These are phyloP conservation scores for Russula virescens DNA, from an alignment of 768 basidiomycete genomes.

Conservation along the genomic window DNA sequence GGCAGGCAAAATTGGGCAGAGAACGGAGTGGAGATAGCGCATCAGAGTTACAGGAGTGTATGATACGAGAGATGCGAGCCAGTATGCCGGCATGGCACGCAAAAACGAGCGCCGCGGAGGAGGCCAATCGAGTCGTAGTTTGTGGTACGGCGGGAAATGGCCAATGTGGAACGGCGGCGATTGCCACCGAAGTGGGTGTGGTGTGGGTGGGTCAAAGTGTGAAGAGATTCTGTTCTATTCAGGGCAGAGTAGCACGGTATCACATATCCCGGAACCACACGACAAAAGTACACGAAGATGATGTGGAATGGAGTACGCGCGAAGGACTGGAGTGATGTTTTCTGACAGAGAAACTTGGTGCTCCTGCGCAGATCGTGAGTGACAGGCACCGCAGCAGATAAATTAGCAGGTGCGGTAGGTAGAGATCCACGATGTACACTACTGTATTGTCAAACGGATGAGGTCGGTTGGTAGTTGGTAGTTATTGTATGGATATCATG, in stretches of 20 bases:
- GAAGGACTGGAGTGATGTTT: too few relatives aligned
- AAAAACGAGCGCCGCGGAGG: slow-evolving; percentile 10
- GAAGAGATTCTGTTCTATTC: background rate
- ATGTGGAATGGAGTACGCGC: background rate
- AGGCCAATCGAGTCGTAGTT: background rate
- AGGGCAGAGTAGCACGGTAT: too few relatives aligned
- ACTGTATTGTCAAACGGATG: background rate
- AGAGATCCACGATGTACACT: too few relatives aligned
- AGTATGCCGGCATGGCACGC: background rate
- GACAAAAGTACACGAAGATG: too few relatives aligned
- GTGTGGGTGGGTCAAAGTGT: background rate
- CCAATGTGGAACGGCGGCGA: slow-evolving; percentile 15
- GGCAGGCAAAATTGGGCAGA: background rate
- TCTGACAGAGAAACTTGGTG: too few relatives aligned
- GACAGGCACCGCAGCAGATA: too few relatives aligned
- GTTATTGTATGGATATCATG: too few relatives aligned
- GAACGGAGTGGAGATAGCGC: slow-evolving; percentile 5
- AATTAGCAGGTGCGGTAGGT: too few relatives aligned
- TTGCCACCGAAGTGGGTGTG: background rate
- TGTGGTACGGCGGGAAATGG: slow-evolving; percentile 3
- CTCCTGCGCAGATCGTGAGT: background rate
- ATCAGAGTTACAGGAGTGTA: background rate
- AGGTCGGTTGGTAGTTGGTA: background rate
- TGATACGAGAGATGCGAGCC: background rate
- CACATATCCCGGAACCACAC: too few relatives aligned